Base-by-base conservation (phyloP, 257 asterid species). In the Plantago ovata region DNA sequence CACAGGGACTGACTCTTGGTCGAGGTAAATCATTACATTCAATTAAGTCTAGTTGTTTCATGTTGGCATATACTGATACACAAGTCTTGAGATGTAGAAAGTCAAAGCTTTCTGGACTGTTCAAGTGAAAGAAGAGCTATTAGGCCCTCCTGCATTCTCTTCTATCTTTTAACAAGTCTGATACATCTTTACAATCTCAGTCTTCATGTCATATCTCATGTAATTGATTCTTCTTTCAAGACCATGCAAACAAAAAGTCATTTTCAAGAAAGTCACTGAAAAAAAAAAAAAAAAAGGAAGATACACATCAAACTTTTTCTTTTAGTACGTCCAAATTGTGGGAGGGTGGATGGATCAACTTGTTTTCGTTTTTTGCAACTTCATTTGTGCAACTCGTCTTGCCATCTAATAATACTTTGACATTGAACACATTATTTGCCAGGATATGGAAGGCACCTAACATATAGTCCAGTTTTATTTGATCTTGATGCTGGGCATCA, bases 401-500 rank as follows among this genome's bases (percentile, higher is more conserved):
- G 43, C 62, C 49, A 45, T 60, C 39, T 65, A 65, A 43, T 50
- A 20, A 43, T 64, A 13, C 60, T 62, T 36, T 41, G 38, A 39
- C 45, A 28, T 43, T 47, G 24, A 59, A 54, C 1, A 8, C 42
- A 60, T 56, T 66, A 48, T 38, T 68, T 64, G 63, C 66, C 84
- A 92, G 95, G 84, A 53, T 54, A 63, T 68, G 65, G 68, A 58
- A 61, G 62, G 63, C 72, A 62, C 61, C 57, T 52, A 38, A 60
- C 74, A 24, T 79, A 75, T 62, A 70, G 79, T 73, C 95, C 89
- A 57, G 78, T 74, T 67, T 72, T 64, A 40, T 89, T 89, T 75
- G 95, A 89, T 71, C 79, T 84, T 72, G 87, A 89, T 65, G 96
- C 98, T 70, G 88, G 86, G 69, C 95, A 93, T 65, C 66, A 66